Conservation (phyloP, 2,329 filamentous ascomycete genomes). For the Exophiala spinifera region DNA sequence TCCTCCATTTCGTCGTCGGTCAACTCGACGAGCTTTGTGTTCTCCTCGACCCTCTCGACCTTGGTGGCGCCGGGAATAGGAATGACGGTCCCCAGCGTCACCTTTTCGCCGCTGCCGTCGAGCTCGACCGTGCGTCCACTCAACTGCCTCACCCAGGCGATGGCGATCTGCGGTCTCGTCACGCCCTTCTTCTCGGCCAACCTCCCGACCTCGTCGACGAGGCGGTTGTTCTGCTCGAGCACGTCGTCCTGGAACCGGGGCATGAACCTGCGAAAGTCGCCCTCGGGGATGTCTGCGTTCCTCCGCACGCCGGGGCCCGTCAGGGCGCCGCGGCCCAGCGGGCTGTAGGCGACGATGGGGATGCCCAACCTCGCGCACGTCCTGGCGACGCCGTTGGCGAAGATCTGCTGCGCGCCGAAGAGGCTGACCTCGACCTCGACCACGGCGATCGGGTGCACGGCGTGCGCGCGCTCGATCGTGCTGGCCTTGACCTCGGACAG, state of each 20-base stretch:
- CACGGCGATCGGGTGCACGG: slow-evolving; percentile 54
- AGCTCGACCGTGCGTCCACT: slow-evolving; percentile 32
- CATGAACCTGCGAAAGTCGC: slow-evolving; percentile 43
- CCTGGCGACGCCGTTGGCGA: slow-evolving; percentile 56
- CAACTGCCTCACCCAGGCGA: slow-evolving; percentile 49
- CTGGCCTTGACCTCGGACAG: slow-evolving; percentile 45
- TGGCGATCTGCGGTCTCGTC: slow-evolving; percentile 47
- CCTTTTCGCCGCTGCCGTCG: slow-evolving; percentile 19
- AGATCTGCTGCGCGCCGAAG: slow-evolving; percentile 56
- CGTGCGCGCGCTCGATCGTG: slow-evolving; percentile 45
- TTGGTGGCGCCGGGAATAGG: slow-evolving; percentile 44
- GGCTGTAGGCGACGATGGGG: slow-evolving; percentile 59
- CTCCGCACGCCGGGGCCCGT: slow-evolving; percentile 46
- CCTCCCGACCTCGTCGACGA: slow-evolving; percentile 45
- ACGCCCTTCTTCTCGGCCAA: slow-evolving; percentile 46
- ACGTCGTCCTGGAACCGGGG: slow-evolving; percentile 52
- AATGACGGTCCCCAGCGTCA: slow-evolving; percentile 33
- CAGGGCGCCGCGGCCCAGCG: slow-evolving; percentile 57
- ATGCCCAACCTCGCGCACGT: slow-evolving; percentile 57
- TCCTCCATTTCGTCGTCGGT: slow-evolving; percentile 49
- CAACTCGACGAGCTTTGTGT: slow-evolving; percentile 40
- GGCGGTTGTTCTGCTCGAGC: slow-evolving; percentile 49
- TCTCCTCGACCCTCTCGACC: slow-evolving; percentile 40
- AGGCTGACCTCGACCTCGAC: slow-evolving; percentile 61
- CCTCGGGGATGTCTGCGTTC: slow-evolving; percentile 47